A percentile compares a stretch with the other conserved stretches of the same genome.
These are phyloP conservation scores for Athelia psychrophila DNA, from an alignment of 1,284 basidiomycete species.

Conservation along the genomic window DNA sequence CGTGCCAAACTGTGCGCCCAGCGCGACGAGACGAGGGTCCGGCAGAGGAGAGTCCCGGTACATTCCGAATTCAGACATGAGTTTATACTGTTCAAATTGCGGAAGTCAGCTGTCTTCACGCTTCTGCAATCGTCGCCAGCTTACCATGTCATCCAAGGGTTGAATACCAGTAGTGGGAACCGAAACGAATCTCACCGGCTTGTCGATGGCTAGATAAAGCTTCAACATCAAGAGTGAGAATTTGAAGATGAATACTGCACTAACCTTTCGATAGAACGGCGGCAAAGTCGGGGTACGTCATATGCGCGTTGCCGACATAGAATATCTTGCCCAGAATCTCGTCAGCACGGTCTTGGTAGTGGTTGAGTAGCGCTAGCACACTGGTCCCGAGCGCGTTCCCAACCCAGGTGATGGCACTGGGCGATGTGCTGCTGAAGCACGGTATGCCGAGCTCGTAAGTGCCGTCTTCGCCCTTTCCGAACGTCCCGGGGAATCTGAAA, in stretches of 20 bases:
- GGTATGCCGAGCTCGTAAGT: conserved; percentile 18
- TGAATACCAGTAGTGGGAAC: no score
- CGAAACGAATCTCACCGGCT: conserved; percentile 20
- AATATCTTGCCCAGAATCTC: conserved; percentile 21
- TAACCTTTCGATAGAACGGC: conserved; percentile 17
- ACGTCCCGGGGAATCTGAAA: conserved; percentile 2
- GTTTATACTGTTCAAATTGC: no score
- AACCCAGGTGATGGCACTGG: conserved; percentile 24
- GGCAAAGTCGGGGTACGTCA: conserved; percentile 18
- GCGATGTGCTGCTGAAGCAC: conserved; percentile 12
- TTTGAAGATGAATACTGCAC: not conserved
- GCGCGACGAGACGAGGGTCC: conserved; percentile 20
- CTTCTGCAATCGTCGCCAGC: no score
- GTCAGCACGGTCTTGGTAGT: conserved; percentile 19
- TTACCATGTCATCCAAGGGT: conserved; percentile 28
- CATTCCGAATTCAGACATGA: no score
- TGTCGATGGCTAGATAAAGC: conserved; percentile 18
- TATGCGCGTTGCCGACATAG: conserved; percentile 21
- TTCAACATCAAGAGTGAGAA: not conserved
- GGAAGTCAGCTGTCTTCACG: no score
- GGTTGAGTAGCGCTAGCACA: conserved; percentile 24
- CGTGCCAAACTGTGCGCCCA: conserved; percentile 27
- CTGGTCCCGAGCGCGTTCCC: conserved; percentile 23
- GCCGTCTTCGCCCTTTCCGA: conserved; percentile 11
- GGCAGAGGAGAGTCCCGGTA: conserved; percentile 17